Percentiles rank a stretch among this genome's conserved stretches.
phyloP scores from a whole-genome alignment of 2,329 filamentous ascomycete species.

The Alternaria rosae region DNA sequence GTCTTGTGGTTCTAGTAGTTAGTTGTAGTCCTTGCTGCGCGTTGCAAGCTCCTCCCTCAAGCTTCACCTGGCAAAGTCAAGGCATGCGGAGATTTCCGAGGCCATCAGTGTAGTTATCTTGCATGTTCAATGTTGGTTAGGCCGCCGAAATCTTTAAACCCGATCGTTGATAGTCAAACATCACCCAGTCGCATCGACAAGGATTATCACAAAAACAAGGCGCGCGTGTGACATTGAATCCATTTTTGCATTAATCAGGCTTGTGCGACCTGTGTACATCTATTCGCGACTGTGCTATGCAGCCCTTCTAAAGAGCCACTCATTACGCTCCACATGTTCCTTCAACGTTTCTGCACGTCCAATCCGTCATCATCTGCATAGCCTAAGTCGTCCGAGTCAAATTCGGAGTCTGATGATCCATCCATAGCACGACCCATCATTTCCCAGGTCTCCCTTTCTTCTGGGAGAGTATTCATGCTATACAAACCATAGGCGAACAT shows the following conservation, averaged over 20 bases:
- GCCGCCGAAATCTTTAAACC: background rate
- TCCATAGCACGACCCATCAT: background rate
- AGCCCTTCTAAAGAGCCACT: background rate
- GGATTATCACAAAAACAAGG: constrained; percentile 3
- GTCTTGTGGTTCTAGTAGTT: background rate
- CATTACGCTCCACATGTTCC: background rate
- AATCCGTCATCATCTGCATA: background rate
- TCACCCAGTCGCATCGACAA: constrained; percentile 3
- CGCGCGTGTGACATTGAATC: background rate
- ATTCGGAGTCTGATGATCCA: background rate
- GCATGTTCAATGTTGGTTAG: constrained; percentile 4
- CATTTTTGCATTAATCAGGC: constrained; percentile 1
- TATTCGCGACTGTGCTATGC: background rate
- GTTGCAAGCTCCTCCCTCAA: background rate
- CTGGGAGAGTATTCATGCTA: background rate
- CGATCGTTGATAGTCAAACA: constrained; percentile 1
- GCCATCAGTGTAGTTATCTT: background rate
- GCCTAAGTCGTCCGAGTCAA: background rate
- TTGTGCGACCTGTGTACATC: constrained; percentile 2
- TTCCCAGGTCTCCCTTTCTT: constrained; percentile 3
- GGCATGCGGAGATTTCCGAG: background rate
- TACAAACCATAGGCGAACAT: background rate
- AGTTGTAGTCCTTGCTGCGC: background rate
- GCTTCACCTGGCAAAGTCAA: background rate
- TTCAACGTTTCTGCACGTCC: background rate